phyloP scores from a whole-genome alignment of 768 basidiomycete genomes.

The Hypholoma fasciculare region DNA sequence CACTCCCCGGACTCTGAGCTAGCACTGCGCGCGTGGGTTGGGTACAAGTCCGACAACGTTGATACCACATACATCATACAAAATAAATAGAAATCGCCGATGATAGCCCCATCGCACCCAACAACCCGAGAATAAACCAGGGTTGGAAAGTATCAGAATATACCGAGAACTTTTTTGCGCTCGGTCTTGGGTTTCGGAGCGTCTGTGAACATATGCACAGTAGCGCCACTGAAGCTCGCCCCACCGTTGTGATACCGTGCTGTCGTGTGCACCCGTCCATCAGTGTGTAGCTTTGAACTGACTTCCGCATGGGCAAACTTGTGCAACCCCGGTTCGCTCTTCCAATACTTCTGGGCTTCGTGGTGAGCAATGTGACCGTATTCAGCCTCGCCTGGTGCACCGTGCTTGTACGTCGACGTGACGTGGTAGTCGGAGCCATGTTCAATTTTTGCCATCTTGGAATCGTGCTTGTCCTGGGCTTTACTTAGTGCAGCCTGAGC shows the following conservation, averaged over 20 bases:
- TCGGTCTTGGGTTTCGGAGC: too few species aligned
- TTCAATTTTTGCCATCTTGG: constrained; percentile 3
- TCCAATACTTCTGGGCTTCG: constrained; percentile 1
- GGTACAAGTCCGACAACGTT: too few species aligned
- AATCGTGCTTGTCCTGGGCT: not conserved
- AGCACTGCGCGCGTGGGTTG: too few species aligned
- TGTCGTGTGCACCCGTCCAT: not conserved
- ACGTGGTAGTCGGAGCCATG: constrained; percentile 3
- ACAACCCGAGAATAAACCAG: too few species aligned
- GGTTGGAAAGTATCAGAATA: too few species aligned
- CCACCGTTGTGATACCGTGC: constrained; percentile 9
- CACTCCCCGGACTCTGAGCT: too few species aligned
- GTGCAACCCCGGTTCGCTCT: constrained; percentile 2
- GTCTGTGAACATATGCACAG: not conserved
- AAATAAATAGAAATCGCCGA: too few species aligned
- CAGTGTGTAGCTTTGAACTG: constrained; percentile 1
- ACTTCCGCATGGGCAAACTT: constrained; percentile 11
- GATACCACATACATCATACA: too few species aligned
- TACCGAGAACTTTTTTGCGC: too few species aligned
- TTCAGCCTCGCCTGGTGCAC: not conserved
- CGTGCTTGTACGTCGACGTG: not conserved
- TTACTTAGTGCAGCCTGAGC: not conserved
- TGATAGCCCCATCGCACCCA: too few species aligned
- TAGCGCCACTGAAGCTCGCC: not conserved
- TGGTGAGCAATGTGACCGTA: constrained; percentile 4